Evolutionary conservation across 208 protist species (phyloP), one percentile per base, ranked within the genome.

Genomic region (Trypanosoma boissoni): DNA sequence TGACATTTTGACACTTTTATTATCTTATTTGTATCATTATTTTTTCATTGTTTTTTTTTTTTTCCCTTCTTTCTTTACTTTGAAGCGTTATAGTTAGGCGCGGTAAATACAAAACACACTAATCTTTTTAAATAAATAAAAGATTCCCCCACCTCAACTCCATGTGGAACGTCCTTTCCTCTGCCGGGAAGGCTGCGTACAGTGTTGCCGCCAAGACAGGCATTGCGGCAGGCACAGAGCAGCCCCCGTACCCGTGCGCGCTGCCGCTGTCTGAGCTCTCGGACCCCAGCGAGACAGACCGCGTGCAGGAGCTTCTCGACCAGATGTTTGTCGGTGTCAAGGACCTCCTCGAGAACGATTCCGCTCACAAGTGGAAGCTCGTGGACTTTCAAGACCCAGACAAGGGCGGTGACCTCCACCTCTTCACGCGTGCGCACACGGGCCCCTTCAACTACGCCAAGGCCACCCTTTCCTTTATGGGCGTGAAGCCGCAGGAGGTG

Each of bases 161-260:
- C n/a, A 93, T 95, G 88, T 80, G 84, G 32, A 83, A 88, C 43
- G 70, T 80, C 27, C 57, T 92, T 20, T 78, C 77, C 2, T 58
- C 64, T 3, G 77, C 92, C 53, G 84, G 84, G 18, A 74, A 84
- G 43, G 77, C 73, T 9, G 85, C 88, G 9, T 91, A 92, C 70
- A 74, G 80, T 48, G 81, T 83, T 6, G 88, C 84, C 7, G 65
- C 80, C 39, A 88, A 79, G 73, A 87, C 80, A 16, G 88, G 84
- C 36, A 61, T 92, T 12, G 76, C 84, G 8, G 83, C 80, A 2
- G 85, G 83, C 46, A 74, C 65, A 3, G 77, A 91, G 26, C 76
- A 91, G 64, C 88, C 88, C 0, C 82, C 88, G 14, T 94, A 94
- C 64, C 84, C 88, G 10, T 94, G 88, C 50, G 78, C 88, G 4